A percentile compares a stretch with the other conserved stretches of the same genome.
Evolutionary conservation across 169 alveolate species (phyloP).

Genomic region (Plasmodium cynomolgi): DNA sequence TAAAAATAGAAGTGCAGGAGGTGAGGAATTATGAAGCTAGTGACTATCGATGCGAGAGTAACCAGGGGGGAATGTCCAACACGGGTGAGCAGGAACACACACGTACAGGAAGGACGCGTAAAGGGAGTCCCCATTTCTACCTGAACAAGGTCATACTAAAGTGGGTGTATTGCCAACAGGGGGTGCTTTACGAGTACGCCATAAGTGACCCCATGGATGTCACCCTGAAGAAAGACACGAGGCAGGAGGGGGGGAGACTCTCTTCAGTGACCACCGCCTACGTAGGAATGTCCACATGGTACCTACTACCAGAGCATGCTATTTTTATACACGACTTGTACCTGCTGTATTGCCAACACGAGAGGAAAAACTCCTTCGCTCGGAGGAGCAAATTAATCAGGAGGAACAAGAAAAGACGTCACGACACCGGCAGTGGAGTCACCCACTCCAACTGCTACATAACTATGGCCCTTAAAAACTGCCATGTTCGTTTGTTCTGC

Average conservation of each 20-base stretch:
- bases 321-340: conserved; percentile 10
- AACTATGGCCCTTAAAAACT: not conserved
- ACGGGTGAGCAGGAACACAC: not conserved
- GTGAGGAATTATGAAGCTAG: not conserved
- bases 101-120: not conserved
- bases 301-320: conserved; percentile 22
- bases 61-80: not conserved
- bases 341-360: not conserved
- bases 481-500: not conserved
- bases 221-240: not conserved
- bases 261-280: not conserved
- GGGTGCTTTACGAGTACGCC: conserved; percentile 12
- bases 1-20: conserved; percentile 37
- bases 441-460: not conserved
- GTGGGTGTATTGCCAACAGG: conserved; percentile 16
- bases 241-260: not conserved
- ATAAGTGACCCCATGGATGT: conserved; percentile 28
- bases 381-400: not conserved
- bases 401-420: not conserved
- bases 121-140: not conserved
- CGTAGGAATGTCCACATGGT: not conserved
- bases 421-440: not conserved
- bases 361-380: not conserved
- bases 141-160: conserved; percentile 2
- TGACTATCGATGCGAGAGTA: not conserved